Evolutionary conservation across 768 basidiomycete genomes (phyloP), one percentile per base, ranked within the genome.

Genomic region (Termitomyces sp.): DNA sequence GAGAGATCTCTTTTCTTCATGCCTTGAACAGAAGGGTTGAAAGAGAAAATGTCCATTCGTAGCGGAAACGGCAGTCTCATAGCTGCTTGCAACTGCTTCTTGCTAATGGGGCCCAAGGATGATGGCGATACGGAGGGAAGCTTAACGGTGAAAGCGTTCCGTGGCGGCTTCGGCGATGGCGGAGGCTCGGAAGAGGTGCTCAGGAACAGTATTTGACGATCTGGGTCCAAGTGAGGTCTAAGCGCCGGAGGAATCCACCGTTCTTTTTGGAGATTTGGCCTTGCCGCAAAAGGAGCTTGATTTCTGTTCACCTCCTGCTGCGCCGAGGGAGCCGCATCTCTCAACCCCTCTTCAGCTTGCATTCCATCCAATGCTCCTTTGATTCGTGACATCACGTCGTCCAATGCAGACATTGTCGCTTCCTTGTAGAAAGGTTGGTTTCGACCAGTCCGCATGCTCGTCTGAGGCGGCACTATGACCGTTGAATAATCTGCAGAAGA

Each of bases 311-410:
- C 54, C 12, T 72, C 73, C 47, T 62, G 44, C 20, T 62, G 38
- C 13, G 51, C 51, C 35, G 40, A 56, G 14, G 58, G 50, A 36
- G 56, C 26, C 66, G 67, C 55, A 32, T 76, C 77, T 60, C 73
- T 74, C 23, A 66, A 59, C 28, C 66, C 49, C 47, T 81, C 80
- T 47, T 64, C 71, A 23, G 77, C 73, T 58, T 86, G 87, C 84
- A 89, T 88, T 33, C 79, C 80, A 67, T 84, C 81, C 57, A 94
- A 67, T 14, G 87, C 92, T 35, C 89, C 91, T 67, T 87, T 93
- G 67, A 94, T 93, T 44, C 92, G 83, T 6, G 89, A 90, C 82
- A 94, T 91, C 30, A 85, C 82, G 67, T 94, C 90, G 67, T 91
- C 85, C 61, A 93, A 72, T 18, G 90, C 82, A 2, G 89, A 86